A percentile compares a stretch with the other conserved stretches of the same genome.
phyloP scores from a whole-genome alignment of 257 asterid species.

The Forsythia viridissima region DNA sequence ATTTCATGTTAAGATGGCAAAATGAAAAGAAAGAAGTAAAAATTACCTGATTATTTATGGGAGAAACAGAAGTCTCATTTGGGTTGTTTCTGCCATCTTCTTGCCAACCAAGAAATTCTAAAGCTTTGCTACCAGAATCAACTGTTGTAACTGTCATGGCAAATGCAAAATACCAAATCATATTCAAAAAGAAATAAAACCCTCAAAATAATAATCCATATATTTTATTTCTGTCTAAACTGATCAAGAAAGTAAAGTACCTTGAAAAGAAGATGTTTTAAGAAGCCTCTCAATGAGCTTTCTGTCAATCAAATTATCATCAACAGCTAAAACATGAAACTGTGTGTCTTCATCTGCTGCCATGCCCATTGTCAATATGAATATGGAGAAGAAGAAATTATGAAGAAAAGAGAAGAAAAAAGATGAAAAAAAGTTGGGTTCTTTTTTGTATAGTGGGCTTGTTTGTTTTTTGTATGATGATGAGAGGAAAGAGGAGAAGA shows the following conservation, averaged over 20 bases:
- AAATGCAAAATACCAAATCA: conserved; percentile 12
- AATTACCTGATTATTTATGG: conserved; percentile 19
- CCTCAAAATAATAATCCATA: too few relatives aligned
- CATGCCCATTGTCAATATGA: conserved; percentile 35
- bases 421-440: conserved; percentile 1
- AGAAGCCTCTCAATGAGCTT: conserved; percentile 61
- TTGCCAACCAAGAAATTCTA: conserved; percentile 54
- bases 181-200: neutral
- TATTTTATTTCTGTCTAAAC: neutral
- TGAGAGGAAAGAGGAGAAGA: conserved; percentile 21
- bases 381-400: neutral
- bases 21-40: neutral
- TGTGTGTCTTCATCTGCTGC: conserved; percentile 44
- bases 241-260: conserved; percentile 20
- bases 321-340: conserved; percentile 63
- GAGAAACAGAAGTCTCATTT: conserved; percentile 27
- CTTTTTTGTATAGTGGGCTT: neutral
- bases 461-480: conserved; percentile 17
- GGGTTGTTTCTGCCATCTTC: conserved; percentile 26
- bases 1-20: neutral
- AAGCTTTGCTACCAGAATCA: conserved; percentile 61
- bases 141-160: conserved; percentile 52
- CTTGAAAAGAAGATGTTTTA: conserved; percentile 56
- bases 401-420: neutral
- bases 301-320: conserved; percentile 61